Evolutionary conservation across 441 rosid species (phyloP).

Genomic region (Gossypium trilobum): DNA sequence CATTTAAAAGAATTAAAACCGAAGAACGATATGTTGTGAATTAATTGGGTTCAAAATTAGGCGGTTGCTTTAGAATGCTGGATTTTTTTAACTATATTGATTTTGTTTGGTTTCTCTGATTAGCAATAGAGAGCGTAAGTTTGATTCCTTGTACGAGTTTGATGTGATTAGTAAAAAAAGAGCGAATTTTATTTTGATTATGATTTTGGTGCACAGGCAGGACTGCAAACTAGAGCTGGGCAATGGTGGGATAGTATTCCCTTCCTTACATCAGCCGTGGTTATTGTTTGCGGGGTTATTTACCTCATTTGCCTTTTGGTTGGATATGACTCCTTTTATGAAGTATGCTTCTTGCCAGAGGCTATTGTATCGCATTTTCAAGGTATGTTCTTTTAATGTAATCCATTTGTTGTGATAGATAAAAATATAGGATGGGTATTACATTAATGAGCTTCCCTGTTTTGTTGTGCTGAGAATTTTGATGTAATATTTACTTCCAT

Average conservation of each 20-base stretch:
- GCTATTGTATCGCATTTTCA: constrained; percentile 59
- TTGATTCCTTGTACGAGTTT: background rate
- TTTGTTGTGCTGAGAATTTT: background rate
- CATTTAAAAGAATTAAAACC: background rate
- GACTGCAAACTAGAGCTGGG: constrained; percentile 53
- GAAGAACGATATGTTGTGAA: background rate
- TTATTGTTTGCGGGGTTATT: constrained; percentile 54
- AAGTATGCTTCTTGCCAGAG: constrained; percentile 79
- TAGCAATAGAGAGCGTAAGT: background rate
- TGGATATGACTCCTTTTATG: constrained; percentile 73
- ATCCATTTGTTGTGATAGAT: background rate
- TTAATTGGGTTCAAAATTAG: background rate
- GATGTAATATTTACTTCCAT: background rate
- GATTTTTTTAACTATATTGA: background rate
- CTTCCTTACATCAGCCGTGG: constrained; percentile 69
- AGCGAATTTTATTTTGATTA: background rate
- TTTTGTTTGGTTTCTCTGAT: background rate
- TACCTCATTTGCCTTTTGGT: constrained; percentile 65
- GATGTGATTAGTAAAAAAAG: background rate
- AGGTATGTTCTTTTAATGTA: constrained; percentile 39
- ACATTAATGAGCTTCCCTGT: background rate
- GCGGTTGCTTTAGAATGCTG: background rate
- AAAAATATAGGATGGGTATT: background rate
- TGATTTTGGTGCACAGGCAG: constrained; percentile 41
- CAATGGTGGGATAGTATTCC: constrained; percentile 95